Evolutionary conservation across 306 rosid genomes (phyloP), one percentile per base, ranked within the genome.

Genomic region (Vicia sativa): DNA sequence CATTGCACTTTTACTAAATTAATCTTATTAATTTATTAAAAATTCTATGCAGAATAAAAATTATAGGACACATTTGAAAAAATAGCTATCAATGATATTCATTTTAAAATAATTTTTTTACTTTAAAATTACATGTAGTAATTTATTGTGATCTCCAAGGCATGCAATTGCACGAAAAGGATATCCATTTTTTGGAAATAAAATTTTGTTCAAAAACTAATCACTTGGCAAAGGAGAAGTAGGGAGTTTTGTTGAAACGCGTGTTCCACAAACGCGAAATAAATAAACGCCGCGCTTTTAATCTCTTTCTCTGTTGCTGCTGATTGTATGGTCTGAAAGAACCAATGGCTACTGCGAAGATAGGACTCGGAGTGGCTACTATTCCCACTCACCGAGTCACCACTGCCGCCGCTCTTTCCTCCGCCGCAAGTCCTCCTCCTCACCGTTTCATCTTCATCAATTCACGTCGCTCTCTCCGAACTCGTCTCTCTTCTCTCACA

Each of bases 271-370:
- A 60, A 34, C 45, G 65, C 46, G 5, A 15, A 60, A 16, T 7
- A 59, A 31, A 58, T 34, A 35, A 19, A 4, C 3, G 15, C 14
- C 10, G 29, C 10, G 29, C 31, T 37, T 60, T 37, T 15, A 44
- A 37, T 48, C 65, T 0, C 28, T 48, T 3, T 2, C 69, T 11
- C 41, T 37, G 57, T 64, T 45, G 55, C 34, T 41, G 56, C 67
- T 46, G 45, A 50, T 83, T 91, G 89, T 88, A 85, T 80, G 97
- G 97, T 91, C 97, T 78, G 79, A 68, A 83, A 81, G 83, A 79
- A 75, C 78, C 59, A 73, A 84, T 80, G 88, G 80, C 78, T 67
- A 58, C 86, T 75, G 50, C 80, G 29, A 82, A 73, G 97, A 86
- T 84, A 83, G 89, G 85, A 81, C 67, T 83, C 86, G 77, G 85